A percentile compares a stretch with the other conserved stretches of the same genome.
Evolutionary conservation across 2,329 filamentous ascomycete species (phyloP).

Genomic region (Scorias spongiosa): DNA sequence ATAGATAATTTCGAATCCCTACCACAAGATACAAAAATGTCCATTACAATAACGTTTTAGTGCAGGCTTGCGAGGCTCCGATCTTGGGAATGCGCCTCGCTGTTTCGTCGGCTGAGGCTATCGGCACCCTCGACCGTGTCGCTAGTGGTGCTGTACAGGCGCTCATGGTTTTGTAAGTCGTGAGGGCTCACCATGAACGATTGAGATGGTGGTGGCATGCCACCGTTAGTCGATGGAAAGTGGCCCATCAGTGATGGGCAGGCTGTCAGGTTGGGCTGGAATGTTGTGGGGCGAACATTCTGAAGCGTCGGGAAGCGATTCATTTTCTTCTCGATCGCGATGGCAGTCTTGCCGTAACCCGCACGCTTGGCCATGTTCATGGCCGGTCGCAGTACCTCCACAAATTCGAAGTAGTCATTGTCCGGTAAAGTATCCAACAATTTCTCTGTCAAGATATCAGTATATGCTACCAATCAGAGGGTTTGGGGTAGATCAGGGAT

Average conservation of each 20-base stretch:
- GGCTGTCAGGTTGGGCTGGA: slow-evolving; percentile 1
- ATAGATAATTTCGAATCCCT: too few species aligned
- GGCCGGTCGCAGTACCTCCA: slow-evolving; percentile 28
- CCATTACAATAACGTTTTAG: too few species aligned
- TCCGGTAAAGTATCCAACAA: slow-evolving; percentile 40
- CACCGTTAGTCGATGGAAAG: slow-evolving; percentile 13
- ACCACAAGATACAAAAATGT: too few species aligned
- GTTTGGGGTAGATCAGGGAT: background rate
- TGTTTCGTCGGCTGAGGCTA: slow-evolving; percentile 13
- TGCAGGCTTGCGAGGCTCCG: background rate
- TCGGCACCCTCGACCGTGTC: slow-evolving; percentile 20
- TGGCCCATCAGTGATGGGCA: slow-evolving; percentile 1
- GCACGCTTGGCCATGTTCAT: slow-evolving; percentile 28
- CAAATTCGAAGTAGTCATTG: slow-evolving; percentile 27
- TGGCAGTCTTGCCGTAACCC: slow-evolving; percentile 29
- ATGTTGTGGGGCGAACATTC: slow-evolving; percentile 1
- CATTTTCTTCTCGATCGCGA: slow-evolving; percentile 34
- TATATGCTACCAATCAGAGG: background rate
- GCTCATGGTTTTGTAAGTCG: slow-evolving; percentile 13
- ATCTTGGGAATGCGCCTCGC: slow-evolving; percentile 4
- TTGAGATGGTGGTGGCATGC: slow-evolving; percentile 12
- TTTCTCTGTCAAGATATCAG: slow-evolving; percentile 48
- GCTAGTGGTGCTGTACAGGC: slow-evolving; percentile 16
- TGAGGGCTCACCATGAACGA: slow-evolving; percentile 13
- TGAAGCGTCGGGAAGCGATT: slow-evolving; percentile 1